Evolutionary conservation across 768 basidiomycete species (phyloP).

Genomic region (Psilocybe sp.): DNA sequence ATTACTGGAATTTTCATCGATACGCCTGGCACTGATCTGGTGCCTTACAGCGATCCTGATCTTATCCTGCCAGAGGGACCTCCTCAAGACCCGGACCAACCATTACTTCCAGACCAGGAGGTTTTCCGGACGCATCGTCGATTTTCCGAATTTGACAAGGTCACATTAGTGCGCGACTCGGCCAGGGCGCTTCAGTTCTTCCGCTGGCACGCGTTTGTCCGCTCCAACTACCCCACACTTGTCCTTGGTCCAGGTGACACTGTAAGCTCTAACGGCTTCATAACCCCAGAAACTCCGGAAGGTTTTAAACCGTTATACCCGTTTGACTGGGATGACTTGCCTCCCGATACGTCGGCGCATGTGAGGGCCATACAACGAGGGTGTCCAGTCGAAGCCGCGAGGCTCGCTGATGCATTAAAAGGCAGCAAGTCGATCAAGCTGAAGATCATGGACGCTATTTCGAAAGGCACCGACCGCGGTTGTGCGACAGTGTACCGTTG

Average conservation of each 20-base stretch:
- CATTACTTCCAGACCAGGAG: constrained; percentile 17
- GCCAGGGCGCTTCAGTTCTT: constrained; percentile 23
- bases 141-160: constrained; percentile 22
- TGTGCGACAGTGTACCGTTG: constrained; percentile 14
- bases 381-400: constrained; percentile 7
- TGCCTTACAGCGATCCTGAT: not conserved
- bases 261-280: constrained; percentile 9
- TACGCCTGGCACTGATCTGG: not conserved
- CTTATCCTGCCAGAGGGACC: constrained; percentile 14
- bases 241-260: constrained; percentile 15
- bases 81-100: constrained; percentile 11
- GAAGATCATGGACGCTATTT: constrained; percentile 9
- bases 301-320: constrained; percentile 6
- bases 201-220: constrained; percentile 21
- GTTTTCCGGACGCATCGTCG: constrained; percentile 17
- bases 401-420: constrained; percentile 2
- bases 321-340: constrained; percentile 11
- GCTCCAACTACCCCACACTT: constrained; percentile 9
- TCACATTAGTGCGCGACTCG: constrained; percentile 19
- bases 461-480: constrained; percentile 6
- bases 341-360: constrained; percentile 7
- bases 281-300: not conserved
- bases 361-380: constrained; percentile 4
- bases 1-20: not conserved
- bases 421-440: constrained; percentile 9